These are phyloP conservation scores for Trichoderma parareesei DNA, from an alignment of 495 filamentous ascomycete genomes.

Conservation along the genomic window DNA sequence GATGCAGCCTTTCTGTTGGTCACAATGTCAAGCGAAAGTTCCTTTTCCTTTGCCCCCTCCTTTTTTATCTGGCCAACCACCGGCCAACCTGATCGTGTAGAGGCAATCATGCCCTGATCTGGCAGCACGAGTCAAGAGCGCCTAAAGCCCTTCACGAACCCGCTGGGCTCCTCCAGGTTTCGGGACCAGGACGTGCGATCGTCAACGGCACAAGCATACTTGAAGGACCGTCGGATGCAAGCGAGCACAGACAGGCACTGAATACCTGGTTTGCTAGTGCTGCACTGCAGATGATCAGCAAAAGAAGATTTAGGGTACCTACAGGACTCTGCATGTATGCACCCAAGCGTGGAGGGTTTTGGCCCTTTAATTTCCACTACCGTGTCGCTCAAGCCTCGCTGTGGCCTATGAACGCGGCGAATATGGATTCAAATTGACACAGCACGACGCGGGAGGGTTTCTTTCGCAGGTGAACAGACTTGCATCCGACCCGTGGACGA, in stretches of 20 bases:
- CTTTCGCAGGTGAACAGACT: too few relatives aligned
- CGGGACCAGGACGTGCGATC: background rate
- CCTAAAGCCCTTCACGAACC: conserved; percentile 3
- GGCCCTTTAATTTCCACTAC: conserved; percentile 7
- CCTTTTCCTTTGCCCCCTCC: background rate
- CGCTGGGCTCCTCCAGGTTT: background rate
- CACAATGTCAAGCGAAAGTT: background rate
- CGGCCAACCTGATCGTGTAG: background rate
- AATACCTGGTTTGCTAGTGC: background rate
- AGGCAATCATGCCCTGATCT: background rate
- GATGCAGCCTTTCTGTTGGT: too few relatives aligned
- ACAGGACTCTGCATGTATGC: too few relatives aligned
- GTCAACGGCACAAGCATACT: background rate
- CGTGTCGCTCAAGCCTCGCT: background rate
- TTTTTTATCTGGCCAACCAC: background rate
- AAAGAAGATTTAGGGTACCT: too few relatives aligned
- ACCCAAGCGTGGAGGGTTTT: too few relatives aligned
- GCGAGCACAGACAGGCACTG: background rate
- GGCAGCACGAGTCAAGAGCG: background rate
- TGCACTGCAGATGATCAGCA: conserved; percentile 4
- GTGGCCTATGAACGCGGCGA: background rate
- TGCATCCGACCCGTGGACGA: too few relatives aligned
- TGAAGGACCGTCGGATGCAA: background rate
- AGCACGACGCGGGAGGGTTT: too few relatives aligned
- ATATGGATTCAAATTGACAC: too few relatives aligned